Conservation (phyloP, 768 basidiomycete species). For the Rhizopogon vinicolor region DNA sequence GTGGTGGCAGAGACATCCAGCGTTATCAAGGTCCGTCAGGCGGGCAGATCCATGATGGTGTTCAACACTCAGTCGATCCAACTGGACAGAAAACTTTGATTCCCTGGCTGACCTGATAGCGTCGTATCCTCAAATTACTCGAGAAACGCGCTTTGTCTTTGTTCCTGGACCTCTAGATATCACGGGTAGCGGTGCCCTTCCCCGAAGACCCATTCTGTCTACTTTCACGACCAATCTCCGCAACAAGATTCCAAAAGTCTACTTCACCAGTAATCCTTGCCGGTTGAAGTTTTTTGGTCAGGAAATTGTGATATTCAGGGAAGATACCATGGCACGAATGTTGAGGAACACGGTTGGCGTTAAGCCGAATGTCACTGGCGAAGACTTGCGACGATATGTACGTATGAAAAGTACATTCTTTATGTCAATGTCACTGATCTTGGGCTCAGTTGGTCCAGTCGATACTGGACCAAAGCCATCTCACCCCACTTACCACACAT, state of each 20-base stretch:
- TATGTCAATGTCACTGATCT: not conserved
- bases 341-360: constrained; percentile 87
- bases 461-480: constrained; percentile 90
- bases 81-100: constrained; percentile 78
- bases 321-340: constrained; percentile 93
- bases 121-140: constrained; percentile 72
- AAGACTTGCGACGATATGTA: constrained; percentile 87
- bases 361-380: constrained; percentile 73
- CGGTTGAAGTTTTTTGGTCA: constrained; percentile 93
- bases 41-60: not conserved
- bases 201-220: constrained; percentile 76
- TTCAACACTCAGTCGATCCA: not conserved
- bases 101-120: constrained; percentile 80
- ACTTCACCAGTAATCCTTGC: constrained; percentile 89
- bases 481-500: constrained; percentile 80
- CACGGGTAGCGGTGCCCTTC: constrained; percentile 73
- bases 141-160: constrained; percentile 84
- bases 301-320: constrained; percentile 91
- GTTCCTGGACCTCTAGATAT: constrained; percentile 94
- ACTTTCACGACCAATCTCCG: constrained; percentile 67
- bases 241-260: constrained; percentile 69
- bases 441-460: constrained; percentile 83
- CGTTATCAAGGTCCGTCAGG: constrained; percentile 70
- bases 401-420: constrained; percentile 22
- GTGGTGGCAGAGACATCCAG: constrained; percentile 72